Evolutionary conservation across 2,329 filamentous ascomycete species (phyloP).

Genomic region (Fusarium solani-melongenae): DNA sequence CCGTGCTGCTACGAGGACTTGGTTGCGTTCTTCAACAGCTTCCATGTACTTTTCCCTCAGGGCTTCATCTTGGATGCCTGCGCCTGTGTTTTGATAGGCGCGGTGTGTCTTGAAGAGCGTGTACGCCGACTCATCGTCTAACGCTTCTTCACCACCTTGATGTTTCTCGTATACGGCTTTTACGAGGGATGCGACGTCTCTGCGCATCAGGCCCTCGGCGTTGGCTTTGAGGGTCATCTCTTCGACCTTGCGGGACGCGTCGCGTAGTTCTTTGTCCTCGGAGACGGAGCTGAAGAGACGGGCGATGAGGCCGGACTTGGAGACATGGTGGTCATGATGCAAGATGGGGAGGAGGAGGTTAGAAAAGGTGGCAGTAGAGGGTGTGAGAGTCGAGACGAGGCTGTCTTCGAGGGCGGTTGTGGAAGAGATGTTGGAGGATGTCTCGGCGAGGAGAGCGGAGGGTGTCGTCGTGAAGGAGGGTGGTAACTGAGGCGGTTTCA

Average conservation of each 20-base stretch:
- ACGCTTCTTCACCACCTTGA: constrained; percentile 10
- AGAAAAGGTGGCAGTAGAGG: constrained; percentile 34
- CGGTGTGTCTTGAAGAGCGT: constrained; percentile 41
- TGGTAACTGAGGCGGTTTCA: constrained; percentile 38
- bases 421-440: constrained; percentile 49
- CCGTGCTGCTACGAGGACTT: constrained; percentile 37
- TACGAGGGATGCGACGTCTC: constrained; percentile 40
- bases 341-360: constrained; percentile 36
- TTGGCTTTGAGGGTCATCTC: constrained; percentile 33
- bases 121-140: constrained; percentile 38
- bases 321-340: constrained; percentile 33
- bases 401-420: constrained; percentile 33
- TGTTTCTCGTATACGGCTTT: constrained; percentile 34
- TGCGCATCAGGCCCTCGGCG: constrained; percentile 36
- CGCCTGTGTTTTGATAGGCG: constrained; percentile 42
- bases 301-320: constrained; percentile 27
- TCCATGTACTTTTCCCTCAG: constrained; percentile 33
- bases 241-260: constrained; percentile 42
- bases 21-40: constrained; percentile 39
- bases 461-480: constrained; percentile 33
- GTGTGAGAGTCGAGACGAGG: constrained; percentile 30
- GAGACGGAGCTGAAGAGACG: constrained; percentile 43
- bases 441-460: constrained; percentile 25
- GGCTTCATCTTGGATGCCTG: constrained; percentile 32
- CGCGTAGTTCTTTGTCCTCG: constrained; percentile 36